Evolutionary conservation across 108 stramenopile genomes (phyloP).

Genomic region (Cylindrotheca closterium): DNA sequence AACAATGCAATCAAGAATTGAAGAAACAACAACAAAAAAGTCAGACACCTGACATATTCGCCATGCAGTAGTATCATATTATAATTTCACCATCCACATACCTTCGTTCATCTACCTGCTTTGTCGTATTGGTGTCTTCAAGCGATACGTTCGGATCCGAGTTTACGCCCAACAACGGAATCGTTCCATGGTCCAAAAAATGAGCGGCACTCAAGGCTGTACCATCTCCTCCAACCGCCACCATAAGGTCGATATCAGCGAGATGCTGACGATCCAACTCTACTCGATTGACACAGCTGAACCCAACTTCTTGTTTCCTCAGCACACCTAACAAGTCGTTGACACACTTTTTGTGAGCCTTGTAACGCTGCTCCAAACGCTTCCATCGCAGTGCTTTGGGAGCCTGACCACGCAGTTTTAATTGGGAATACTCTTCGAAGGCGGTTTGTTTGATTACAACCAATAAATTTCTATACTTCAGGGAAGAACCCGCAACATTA

Average conservation of each 20-base stretch:
- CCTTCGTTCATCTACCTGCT: conserved; percentile 83
- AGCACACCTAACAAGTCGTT: conserved; percentile 63
- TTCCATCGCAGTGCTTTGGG: conserved; percentile 96
- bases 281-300: conserved; percentile 88
- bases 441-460: conserved; percentile 97
- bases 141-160: conserved; percentile 67
- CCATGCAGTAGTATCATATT: neutral
- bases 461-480: conserved; percentile 64
- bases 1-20: neutral
- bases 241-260: conserved; percentile 87
- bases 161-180: conserved; percentile 81
- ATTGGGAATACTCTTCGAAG: conserved; percentile 81
- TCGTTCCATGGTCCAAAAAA: conserved; percentile 88
- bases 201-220: conserved; percentile 88
- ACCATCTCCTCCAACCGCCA: conserved; percentile 96
- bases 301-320: conserved; percentile 70
- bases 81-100: conserved; percentile 5
- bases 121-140: conserved; percentile 54
- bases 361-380: conserved; percentile 86
- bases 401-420: conserved; percentile 94
- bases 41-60: neutral
- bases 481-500: conserved; percentile 26
- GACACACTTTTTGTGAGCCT: conserved; percentile 90
- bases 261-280: conserved; percentile 95
- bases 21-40: neutral